These are phyloP conservation scores for Larix kaempferi DNA, from an alignment of 75 land plant species.

Conservation along the genomic window DNA sequence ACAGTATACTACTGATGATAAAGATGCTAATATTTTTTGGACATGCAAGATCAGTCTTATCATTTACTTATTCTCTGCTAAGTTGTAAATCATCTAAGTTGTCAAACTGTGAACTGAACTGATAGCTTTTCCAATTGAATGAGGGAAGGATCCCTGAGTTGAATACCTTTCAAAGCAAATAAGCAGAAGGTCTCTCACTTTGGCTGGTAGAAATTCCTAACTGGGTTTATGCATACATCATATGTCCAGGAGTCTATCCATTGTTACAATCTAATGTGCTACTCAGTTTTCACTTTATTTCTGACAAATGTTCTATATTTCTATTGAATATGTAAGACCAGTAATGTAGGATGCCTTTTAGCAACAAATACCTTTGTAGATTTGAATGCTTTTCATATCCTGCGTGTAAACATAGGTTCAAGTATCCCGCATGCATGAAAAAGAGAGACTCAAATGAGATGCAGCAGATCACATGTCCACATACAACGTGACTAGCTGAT, in stretches of 20 bases:
- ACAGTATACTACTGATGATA: background rate
- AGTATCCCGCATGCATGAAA: no score
- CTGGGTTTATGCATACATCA: background rate
- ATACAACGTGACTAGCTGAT: background rate
- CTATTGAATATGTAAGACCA: background rate
- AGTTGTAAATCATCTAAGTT: background rate
- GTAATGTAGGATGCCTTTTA: background rate
- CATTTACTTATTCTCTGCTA: background rate
- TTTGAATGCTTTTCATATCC: background rate
- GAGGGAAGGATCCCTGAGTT: background rate
- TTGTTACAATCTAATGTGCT: no score
- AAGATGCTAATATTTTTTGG: background rate
- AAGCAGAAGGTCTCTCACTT: background rate
- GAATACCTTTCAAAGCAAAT: background rate
- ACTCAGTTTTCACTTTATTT: background rate
- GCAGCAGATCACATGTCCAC: background rate
- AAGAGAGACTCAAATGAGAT: background rate
- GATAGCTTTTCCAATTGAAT: background rate
- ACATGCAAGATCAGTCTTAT: background rate
- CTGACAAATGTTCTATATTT: background rate
- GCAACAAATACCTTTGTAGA: background rate
- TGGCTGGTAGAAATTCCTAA: conserved; percentile 1
- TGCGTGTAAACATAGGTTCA: background rate
- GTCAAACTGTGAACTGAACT: background rate
- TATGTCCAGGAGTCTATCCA: background rate